These are phyloP conservation scores for Neospora caninum DNA, from an alignment of 169 alveolate genomes.

Conservation along the genomic window DNA sequence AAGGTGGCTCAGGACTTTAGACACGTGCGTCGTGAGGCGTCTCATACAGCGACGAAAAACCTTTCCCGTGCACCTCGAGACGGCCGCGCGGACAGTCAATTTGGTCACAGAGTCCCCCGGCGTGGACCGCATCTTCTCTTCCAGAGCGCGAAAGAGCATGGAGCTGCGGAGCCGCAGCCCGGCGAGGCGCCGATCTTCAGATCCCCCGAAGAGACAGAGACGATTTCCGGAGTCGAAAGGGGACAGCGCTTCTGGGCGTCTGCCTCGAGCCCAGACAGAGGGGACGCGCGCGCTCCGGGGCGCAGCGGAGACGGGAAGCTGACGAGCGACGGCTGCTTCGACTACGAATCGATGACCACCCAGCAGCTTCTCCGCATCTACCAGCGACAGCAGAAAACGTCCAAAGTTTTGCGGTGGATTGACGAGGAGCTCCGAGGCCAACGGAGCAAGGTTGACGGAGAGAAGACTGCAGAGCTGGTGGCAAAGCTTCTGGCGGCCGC, in stretches of 20 bases:
- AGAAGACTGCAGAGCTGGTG: background rate
- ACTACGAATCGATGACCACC: background rate
- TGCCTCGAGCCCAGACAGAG: too few relatives aligned
- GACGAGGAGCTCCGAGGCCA: slow-evolving; percentile 16
- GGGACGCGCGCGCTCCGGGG: too few relatives aligned
- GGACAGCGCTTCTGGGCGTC: background rate
- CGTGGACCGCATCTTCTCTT: background rate
- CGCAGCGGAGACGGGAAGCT: too few relatives aligned
- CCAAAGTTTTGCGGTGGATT: background rate
- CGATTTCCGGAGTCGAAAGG: background rate
- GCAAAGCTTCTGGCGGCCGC: background rate
- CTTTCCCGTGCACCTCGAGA: background rate
- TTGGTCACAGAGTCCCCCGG: too few relatives aligned
- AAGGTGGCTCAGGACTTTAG: background rate
- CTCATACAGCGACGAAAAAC: too few relatives aligned
- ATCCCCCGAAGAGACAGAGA: too few relatives aligned
- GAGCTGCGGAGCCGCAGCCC: background rate
- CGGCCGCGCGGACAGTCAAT: background rate
- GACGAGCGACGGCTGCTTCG: background rate
- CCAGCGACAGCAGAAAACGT: background rate
- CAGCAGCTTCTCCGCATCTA: slow-evolving; percentile 18
- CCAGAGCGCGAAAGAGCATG: background rate
- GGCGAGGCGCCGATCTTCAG: background rate
- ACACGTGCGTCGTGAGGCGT: background rate
- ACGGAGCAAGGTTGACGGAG: background rate